Evolutionary conservation across 139 green algal genomes (phyloP), one percentile per base, ranked within the genome.

Genomic region (Chlamydomonas incerta): DNA sequence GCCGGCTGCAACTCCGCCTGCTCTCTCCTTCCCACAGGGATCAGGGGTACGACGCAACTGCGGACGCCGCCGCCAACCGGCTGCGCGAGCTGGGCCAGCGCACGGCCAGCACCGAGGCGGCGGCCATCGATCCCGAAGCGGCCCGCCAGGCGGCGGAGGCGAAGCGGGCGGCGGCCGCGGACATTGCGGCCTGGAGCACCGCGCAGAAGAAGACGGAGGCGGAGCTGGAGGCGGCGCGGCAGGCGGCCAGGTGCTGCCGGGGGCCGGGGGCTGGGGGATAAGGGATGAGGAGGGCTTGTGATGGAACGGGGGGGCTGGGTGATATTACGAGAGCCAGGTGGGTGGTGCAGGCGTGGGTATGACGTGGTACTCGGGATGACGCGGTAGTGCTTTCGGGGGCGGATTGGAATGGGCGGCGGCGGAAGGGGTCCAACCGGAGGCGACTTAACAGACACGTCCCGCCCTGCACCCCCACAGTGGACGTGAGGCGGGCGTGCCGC

Each of bases 41-140:
- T 0, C 10, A 76, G 21, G 80, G 80, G 9, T 85, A 46, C 66
- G 15, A 0, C 4, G 31, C 66, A 0, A 85, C 80, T 2, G 80
- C 80, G 1, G 50, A 85, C 17, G 47, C 65, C 0, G 80, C n/a
- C 3, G 31, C 21, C 21, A 23, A 14, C 11, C 80, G 65, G 3
- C 65, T 85, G 6, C 47, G 67, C 6, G 80, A 85, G 50, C 67
- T 85, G 34, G 80, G 80, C 28, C 33, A 60, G 35, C n/a, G 67
- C 0, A 26, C 33, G 2, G 67, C 80, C 46, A 65, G 66, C 31
- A 15, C 37, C 2, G 62, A 68, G 34, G 33, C 50, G 47, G 41
- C 41, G 41, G 41, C 41, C 41, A 6, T 70, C 31, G 80, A 85
- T 47, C 80, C 80, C 0, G 58, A 77, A 33, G 58, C 37, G 8